Percentiles rank a stretch among this genome's conserved stretches.
Evolutionary conservation across 768 basidiomycete species (phyloP).

Genomic region (Thelephora ganbajun): DNA sequence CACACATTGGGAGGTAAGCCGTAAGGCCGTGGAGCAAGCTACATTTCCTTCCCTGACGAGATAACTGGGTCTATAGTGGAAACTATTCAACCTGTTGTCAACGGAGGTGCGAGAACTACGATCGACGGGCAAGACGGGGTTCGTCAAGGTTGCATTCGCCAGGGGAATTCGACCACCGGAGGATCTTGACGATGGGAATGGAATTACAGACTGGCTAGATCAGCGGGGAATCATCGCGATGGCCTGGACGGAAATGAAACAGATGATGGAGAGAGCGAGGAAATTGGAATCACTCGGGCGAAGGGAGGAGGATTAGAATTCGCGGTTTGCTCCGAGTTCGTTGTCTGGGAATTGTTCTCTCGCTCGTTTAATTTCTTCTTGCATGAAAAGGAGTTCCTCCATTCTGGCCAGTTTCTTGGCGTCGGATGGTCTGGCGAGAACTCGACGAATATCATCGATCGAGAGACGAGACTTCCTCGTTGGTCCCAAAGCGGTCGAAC

Average conservation of each 20-base stretch:
- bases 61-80: constrained; percentile 28
- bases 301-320: constrained; percentile 27
- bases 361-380: constrained; percentile 86
- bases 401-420: constrained; percentile 85
- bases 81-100: constrained; percentile 44
- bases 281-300: constrained; percentile 40
- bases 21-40: constrained; percentile 8
- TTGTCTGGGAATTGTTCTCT: constrained; percentile 57
- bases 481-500: constrained; percentile 56
- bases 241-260: constrained; percentile 58
- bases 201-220: constrained; percentile 73
- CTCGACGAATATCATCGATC: constrained; percentile 75
- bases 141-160: constrained; percentile 44
- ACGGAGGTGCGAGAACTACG: constrained; percentile 46
- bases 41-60: neutral
- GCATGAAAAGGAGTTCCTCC: constrained; percentile 88
- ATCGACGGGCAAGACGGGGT: constrained; percentile 24
- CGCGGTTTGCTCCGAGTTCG: neutral
- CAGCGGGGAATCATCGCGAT: constrained; percentile 47
- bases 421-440: constrained; percentile 72
- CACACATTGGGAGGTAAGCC: constrained; percentile 68
- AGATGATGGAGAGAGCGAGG: constrained; percentile 63
- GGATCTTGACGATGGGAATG: constrained; percentile 61
- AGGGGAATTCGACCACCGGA: constrained; percentile 46
- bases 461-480: constrained; percentile 64